Base-by-base conservation (phyloP, 106 monocot species). In the Dendrobium huoshanense region DNA sequence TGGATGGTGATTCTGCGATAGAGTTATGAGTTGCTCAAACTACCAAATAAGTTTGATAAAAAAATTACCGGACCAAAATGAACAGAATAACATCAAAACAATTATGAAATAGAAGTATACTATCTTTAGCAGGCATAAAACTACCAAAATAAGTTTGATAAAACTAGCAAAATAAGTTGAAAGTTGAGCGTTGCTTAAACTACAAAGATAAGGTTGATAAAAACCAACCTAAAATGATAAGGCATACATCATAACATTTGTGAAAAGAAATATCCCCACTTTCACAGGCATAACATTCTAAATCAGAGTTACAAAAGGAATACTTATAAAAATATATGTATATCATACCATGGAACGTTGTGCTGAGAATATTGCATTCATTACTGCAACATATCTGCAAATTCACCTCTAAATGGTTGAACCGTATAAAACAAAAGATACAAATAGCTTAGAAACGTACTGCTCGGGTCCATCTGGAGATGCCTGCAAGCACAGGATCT, bases 381-480 rank as follows among this genome's bases (percentile, higher is more conserved):
- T 99, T 31, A 99, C 93, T 70, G 99, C 95, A 72, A 99, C 95
- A 81, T 99, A 98, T 91, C 98, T 98, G 95, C 73, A 78, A 88
- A 87, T 77, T 77, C 80, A 82, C 49, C 40, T 48, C 49, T n/a
- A 82, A 7, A 75, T 48, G 81, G 55, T 75, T 84, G 65, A 43
- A 44, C 85, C 75, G 80, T 18, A 25, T 40, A 44, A 58, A 65
- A 72, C 4, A 82, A 59, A 24, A 77, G 20, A 31, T 78, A 73
- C 19, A 68, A 75, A 19, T 65, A 13, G 20, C 54, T 22, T 37
- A 79, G 40, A 85, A 72, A 68, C 92, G 81, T 93, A 99, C 99
- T 99, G 99, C 85, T 99, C 99, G 64, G 99, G 95, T 85, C 99
- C 99, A 93, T 99, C 99, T 75, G 93, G 93, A 88, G 99, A 95